Percentiles rank a stretch among this genome's conserved stretches.
These are phyloP conservation scores for Colletotrichum agaves DNA, from an alignment of 2,329 filamentous ascomycete genomes.

Conservation along the genomic window DNA sequence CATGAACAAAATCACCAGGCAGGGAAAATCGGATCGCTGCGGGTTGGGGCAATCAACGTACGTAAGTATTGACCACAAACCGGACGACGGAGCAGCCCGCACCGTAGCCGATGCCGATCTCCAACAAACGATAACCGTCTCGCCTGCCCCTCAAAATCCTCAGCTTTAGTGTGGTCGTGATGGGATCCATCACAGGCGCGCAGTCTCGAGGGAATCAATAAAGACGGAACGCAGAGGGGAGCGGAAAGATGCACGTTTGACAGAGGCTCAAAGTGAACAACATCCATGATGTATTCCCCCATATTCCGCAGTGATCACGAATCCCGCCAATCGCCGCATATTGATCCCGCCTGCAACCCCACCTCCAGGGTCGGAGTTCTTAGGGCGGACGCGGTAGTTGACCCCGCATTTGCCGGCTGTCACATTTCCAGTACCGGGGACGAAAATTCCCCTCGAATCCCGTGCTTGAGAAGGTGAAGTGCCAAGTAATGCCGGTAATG, in stretches of 20 bases:
- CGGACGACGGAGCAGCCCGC: not conserved
- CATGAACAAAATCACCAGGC: not conserved
- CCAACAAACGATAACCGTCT: not conserved
- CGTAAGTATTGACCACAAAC: not conserved
- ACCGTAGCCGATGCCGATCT: not conserved
- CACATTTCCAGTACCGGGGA: slow-evolving; percentile 9
- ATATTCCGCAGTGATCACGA: not conserved
- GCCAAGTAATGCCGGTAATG: slow-evolving; percentile 3
- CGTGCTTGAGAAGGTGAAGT: not conserved
- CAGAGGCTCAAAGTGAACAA: not conserved
- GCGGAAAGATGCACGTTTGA: not conserved
- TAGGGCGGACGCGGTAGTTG: slow-evolving; percentile 16
- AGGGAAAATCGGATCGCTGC: not conserved
- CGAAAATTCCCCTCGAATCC: slow-evolving; percentile 5
- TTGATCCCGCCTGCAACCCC: slow-evolving; percentile 15
- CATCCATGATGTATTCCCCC: not conserved
- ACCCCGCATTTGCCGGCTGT: slow-evolving; percentile 23
- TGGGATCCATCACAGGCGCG: no score
- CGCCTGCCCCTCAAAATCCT: not conserved
- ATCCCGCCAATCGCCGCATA: slow-evolving; percentile 6
- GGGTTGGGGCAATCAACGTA: not conserved
- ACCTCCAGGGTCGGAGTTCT: slow-evolving; percentile 1
- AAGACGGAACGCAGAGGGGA: not conserved
- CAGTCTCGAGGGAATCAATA: not conserved
- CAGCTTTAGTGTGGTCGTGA: no score